phyloP scores from a whole-genome alignment of 371 early-diverging fungal species.

The Apophysomyces elegans region DNA sequence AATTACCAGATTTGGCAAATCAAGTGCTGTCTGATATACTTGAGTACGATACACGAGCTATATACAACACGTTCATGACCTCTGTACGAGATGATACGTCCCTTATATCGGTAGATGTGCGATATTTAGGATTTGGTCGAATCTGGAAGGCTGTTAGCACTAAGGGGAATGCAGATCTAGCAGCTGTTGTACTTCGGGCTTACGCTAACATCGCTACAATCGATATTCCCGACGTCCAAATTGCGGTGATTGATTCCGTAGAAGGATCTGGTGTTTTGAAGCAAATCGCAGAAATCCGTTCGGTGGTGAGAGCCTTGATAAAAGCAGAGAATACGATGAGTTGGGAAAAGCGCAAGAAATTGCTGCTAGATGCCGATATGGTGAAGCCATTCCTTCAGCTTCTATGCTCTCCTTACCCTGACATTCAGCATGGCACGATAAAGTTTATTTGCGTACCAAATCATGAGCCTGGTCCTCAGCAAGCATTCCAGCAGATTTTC shows the following conservation, averaged over 20 bases:
- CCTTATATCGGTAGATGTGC: not conserved
- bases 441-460: not conserved
- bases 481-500: constrained; percentile 12
- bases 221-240: constrained; percentile 20
- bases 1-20: constrained; percentile 27
- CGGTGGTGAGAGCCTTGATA: not conserved
- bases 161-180: not conserved
- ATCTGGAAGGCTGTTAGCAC: constrained; percentile 18
- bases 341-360: constrained; percentile 1
- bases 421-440: constrained; percentile 17
- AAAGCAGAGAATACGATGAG: not conserved
- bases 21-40: constrained; percentile 28
- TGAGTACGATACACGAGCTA: constrained; percentile 19
- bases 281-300: not conserved
- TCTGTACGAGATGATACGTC: not conserved
- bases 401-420: constrained; percentile 23
- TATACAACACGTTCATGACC: constrained; percentile 21
- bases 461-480: not conserved
- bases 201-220: constrained; percentile 29
- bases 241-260: not conserved
- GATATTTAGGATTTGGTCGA: not conserved
- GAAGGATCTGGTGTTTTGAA: not conserved
- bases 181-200: constrained; percentile 21
- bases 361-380: constrained; percentile 14
- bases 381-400: constrained; percentile 30